Percentiles rank a stretch among this genome's conserved stretches.
Evolutionary conservation across 352 stramenopile species (phyloP).

Genomic region (Phytophthora foliorum): DNA sequence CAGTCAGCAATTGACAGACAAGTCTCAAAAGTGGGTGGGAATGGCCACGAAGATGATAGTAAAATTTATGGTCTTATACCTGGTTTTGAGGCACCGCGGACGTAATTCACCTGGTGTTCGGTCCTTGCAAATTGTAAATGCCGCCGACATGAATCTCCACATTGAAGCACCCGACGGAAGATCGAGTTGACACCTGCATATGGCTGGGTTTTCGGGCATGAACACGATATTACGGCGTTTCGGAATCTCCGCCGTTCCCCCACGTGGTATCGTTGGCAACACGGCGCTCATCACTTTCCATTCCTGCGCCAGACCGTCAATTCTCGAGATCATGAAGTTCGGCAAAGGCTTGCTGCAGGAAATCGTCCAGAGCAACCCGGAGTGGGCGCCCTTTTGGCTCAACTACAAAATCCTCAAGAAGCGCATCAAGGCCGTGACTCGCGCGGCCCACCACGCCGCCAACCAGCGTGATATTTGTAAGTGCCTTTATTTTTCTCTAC

Average conservation of each 20-base stretch:
- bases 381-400: conserved; percentile 89
- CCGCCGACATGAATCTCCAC: conserved; percentile 25
- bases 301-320: conserved; percentile 13
- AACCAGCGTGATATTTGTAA: conserved; percentile 62
- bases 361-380: conserved; percentile 80
- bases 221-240: conserved; percentile 5
- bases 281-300: conserved; percentile 28
- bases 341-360: conserved; percentile 78
- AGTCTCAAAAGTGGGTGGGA: neutral
- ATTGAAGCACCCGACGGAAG: conserved; percentile 26
- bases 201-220: conserved; percentile 1
- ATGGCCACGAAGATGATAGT: neutral
- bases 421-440: conserved; percentile 79
- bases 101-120: neutral
- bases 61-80: neutral
- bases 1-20: neutral
- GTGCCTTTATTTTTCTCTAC: conserved; percentile 6
- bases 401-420: conserved; percentile 91
- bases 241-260: conserved; percentile 15
- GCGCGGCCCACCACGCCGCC: conserved; percentile 44
- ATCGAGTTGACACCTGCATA: conserved; percentile 28
- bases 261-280: neutral
- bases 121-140: neutral
- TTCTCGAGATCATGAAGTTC: conserved; percentile 75
- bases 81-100: neutral